Evolutionary conservation across 1,284 basidiomycete genomes (phyloP).

Genomic region (Lentinula novae-zelandiae): DNA sequence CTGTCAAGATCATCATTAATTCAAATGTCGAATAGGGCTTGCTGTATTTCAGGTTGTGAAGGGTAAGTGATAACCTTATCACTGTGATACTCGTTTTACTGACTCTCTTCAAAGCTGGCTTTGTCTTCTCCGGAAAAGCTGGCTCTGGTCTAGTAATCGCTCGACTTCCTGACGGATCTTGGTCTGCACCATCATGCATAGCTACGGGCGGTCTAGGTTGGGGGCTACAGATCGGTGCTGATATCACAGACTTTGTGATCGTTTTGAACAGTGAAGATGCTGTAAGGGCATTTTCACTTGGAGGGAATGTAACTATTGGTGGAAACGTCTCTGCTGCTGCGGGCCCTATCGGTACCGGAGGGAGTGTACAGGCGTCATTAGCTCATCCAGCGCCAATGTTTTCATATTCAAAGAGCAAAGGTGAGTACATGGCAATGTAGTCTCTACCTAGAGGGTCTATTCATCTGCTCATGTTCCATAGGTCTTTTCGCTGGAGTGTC

Average conservation of each 20-base stretch:
- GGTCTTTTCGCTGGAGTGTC: constrained; percentile 95
- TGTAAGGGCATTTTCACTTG: constrained; percentile 90
- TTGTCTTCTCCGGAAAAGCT: constrained; percentile 89
- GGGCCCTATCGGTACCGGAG: constrained; percentile 94
- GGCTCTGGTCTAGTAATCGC: constrained; percentile 89
- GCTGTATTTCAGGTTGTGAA: constrained; percentile 93
- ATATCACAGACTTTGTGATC: constrained; percentile 84
- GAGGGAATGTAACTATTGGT: constrained; percentile 95
- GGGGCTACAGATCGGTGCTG: constrained; percentile 95
- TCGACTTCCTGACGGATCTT: constrained; percentile 91
- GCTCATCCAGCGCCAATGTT: constrained; percentile 97
- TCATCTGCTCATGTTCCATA: constrained; percentile 25
- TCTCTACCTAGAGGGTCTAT: too few relatives aligned
- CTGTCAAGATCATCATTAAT: background rate
- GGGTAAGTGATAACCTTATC: background rate
- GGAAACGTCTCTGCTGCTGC: constrained; percentile 83
- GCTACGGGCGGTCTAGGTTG: constrained; percentile 96
- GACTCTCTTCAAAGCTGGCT: constrained; percentile 63
- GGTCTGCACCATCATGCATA: constrained; percentile 97
- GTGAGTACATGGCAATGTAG: constrained; percentile 36
- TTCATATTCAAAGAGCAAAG: constrained; percentile 93
- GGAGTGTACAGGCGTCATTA: constrained; percentile 82
- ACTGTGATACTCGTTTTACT: background rate
- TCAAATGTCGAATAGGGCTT: constrained; percentile 54
- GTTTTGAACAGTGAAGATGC: constrained; percentile 97